phyloP scores from a whole-genome alignment of 176 grass and related monocot species.

The Avena sativa region DNA sequence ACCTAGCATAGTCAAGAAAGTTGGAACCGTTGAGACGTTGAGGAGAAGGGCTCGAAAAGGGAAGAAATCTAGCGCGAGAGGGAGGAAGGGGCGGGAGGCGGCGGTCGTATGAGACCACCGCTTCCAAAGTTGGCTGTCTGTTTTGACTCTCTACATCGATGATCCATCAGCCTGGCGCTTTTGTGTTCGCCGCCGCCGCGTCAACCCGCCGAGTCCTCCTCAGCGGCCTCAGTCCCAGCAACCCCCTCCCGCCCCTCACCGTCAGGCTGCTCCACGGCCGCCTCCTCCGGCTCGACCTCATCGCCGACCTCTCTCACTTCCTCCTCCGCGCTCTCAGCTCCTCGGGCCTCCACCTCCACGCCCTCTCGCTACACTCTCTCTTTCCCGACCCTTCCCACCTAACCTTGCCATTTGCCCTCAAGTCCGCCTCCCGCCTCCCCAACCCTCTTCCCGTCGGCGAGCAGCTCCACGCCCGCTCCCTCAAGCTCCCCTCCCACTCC shows the following conservation, averaged over 20 bases:
- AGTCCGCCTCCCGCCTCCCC: constrained; percentile 59
- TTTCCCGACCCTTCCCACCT: constrained; percentile 45
- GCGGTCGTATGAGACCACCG: no score
- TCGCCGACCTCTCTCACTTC: constrained; percentile 5
- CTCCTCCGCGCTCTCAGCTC: constrained; percentile 54
- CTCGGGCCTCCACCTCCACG: constrained; percentile 44
- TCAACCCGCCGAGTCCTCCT: constrained; percentile 39
- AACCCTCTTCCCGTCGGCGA: constrained; percentile 35
- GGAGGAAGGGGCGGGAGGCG: no score
- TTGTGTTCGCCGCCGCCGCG: constrained; percentile 31
- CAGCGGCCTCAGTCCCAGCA: not conserved
- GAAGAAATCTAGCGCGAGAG: no score
- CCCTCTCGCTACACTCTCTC: constrained; percentile 46
- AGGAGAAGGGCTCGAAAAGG: no score
- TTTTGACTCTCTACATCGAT: not conserved
- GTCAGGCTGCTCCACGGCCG: constrained; percentile 55
- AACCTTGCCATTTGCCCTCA: constrained; percentile 65
- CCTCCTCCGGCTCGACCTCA: constrained; percentile 59
- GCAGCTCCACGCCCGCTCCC: constrained; percentile 54
- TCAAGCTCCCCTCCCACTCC: constrained; percentile 56
- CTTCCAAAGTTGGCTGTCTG: not conserved
- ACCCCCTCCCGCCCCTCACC: constrained; percentile 28
- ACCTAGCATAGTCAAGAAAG: no score
- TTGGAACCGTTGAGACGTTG: no score
- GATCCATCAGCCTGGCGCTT: not conserved